phyloP scores from a whole-genome alignment of 192 early-diverging fungal species.

The Entophlyctis luteolus region DNA sequence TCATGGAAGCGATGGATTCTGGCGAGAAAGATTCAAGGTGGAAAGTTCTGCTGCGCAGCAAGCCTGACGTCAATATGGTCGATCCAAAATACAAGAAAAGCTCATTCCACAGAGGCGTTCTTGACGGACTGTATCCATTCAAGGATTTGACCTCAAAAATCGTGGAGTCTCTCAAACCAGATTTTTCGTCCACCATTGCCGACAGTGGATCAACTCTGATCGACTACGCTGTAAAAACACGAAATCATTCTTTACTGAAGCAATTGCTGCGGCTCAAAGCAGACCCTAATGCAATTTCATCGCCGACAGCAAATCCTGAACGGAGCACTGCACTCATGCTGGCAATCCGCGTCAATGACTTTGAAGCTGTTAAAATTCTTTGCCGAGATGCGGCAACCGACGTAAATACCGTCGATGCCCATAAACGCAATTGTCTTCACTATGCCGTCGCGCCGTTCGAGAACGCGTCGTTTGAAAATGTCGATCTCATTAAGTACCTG shows the following conservation, averaged over 20 bases:
- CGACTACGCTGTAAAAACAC: slow-evolving; percentile 40
- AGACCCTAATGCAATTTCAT: slow-evolving; percentile 35
- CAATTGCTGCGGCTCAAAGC: slow-evolving; percentile 34
- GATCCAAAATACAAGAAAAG: slow-evolving; percentile 19
- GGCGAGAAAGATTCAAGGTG: neutral
- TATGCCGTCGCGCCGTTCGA: slow-evolving; percentile 18
- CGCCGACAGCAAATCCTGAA: slow-evolving; percentile 15
- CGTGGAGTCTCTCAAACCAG: slow-evolving; percentile 3
- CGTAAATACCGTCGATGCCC: slow-evolving; percentile 7
- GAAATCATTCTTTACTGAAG: slow-evolving; percentile 28
- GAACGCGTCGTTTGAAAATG: slow-evolving; percentile 26
- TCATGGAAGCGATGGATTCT: slow-evolving; percentile 13
- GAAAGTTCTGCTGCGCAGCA: slow-evolving; percentile 1
- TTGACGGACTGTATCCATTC: slow-evolving; percentile 7
- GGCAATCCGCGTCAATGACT: slow-evolving; percentile 31
- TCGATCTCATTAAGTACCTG: slow-evolving; percentile 31
- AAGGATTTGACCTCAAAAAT: neutral
- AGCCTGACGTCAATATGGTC: slow-evolving; percentile 30
- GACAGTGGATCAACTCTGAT: slow-evolving; percentile 36
- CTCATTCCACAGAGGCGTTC: slow-evolving; percentile 23
- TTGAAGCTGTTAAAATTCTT: slow-evolving; percentile 19
- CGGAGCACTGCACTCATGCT: slow-evolving; percentile 38
- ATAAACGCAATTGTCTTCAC: slow-evolving; percentile 28
- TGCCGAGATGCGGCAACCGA: slow-evolving; percentile 1
- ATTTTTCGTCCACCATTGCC: slow-evolving; percentile 37